Evolutionary conservation across 805 yeast species (phyloP).

Genomic region (Nematodospora valgi): DNA sequence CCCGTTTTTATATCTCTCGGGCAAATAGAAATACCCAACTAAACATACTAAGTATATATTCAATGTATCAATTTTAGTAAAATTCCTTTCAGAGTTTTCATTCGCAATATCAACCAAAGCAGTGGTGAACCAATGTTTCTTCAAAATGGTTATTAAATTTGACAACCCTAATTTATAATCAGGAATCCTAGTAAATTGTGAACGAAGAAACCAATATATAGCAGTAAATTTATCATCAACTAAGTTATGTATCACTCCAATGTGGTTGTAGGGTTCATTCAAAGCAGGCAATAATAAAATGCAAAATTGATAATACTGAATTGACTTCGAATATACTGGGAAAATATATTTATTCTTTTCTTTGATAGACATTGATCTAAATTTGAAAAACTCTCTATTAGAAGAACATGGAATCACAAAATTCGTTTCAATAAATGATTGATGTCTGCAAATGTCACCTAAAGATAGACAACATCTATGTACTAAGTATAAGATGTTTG

Average conservation of each 20-base stretch:
- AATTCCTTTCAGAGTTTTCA: constrained; percentile 10
- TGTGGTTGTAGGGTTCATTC: constrained; percentile 63
- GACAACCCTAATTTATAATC: constrained; percentile 44
- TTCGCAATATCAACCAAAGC: constrained; percentile 20
- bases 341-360: constrained; percentile 39
- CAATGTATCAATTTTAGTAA: constrained; percentile 13
- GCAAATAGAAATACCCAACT: constrained; percentile 41
- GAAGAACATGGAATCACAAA: constrained; percentile 36
- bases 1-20: constrained; percentile 24
- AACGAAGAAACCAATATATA: constrained; percentile 52
- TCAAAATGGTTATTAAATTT: constrained; percentile 40
- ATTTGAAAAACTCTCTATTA: constrained; percentile 26
- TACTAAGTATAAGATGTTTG: constrained; percentile 38
- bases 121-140: constrained; percentile 32
- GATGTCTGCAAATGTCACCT: constrained; percentile 59
- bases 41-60: constrained; percentile 31
- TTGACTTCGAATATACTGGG: constrained; percentile 23
- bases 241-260: constrained; percentile 45
- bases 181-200: constrained; percentile 51
- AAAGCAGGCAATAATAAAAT: constrained; percentile 60
- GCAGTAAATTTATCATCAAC: constrained; percentile 46
- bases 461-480: constrained; percentile 50
- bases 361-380: constrained; percentile 18
- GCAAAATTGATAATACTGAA: constrained; percentile 46
- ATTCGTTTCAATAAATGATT: constrained; percentile 45